Conservation (phyloP, 129 eudicot species). For the Lactuca saligna region DNA sequence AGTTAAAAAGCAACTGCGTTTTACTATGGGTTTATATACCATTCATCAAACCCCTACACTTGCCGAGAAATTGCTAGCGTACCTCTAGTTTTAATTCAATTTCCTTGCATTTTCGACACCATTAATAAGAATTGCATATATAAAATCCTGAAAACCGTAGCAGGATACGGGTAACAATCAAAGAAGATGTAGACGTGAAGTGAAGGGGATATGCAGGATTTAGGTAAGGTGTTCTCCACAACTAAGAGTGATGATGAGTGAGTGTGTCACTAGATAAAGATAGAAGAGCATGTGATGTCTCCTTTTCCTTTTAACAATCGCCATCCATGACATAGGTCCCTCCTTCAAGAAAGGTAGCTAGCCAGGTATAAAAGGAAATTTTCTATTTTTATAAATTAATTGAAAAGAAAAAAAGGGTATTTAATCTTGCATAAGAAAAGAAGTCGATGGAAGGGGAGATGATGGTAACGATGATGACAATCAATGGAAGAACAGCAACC, state of each 20-base stretch:
- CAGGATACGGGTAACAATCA: background rate
- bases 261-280: slow-evolving; percentile 31
- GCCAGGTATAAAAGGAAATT: slow-evolving; percentile 42
- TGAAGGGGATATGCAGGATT: background rate
- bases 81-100: background rate
- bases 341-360: slow-evolving; percentile 24
- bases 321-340: slow-evolving; percentile 38
- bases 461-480: slow-evolving; percentile 55
- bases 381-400: slow-evolving; percentile 7
- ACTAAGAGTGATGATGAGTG: slow-evolving; percentile 31
- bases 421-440: slow-evolving; percentile 29
- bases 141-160: background rate
- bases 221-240: background rate
- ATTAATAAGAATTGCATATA: background rate
- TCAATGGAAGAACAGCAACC: slow-evolving; percentile 47
- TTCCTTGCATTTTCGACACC: background rate
- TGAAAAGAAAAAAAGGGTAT: slow-evolving; percentile 13
- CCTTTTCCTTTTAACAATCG: slow-evolving; percentile 40
- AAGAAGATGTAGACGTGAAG: background rate
- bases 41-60: too few species aligned
- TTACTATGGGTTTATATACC: background rate
- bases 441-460: slow-evolving; percentile 50
- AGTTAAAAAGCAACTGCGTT: background rate
- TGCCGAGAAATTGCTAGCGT: background rate
- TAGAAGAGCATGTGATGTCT: slow-evolving; percentile 58